phyloP scores from a whole-genome alignment of 805 yeast species.

The Metschnikowia colocasiae region DNA sequence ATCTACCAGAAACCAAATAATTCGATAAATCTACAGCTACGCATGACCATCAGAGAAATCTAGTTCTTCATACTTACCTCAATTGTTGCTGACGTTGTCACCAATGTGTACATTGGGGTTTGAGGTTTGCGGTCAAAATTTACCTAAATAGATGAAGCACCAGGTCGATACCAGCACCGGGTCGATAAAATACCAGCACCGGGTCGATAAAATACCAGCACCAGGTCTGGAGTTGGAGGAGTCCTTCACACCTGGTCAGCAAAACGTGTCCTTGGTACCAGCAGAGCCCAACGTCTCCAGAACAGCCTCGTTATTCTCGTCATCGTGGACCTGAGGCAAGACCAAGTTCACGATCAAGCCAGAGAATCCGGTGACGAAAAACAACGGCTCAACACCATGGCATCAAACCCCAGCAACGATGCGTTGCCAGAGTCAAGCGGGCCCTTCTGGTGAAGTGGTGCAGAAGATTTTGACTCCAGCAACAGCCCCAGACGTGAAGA shows the following conservation, averaged over 20 bases:
- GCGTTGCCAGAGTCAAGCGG: conserved; percentile 17
- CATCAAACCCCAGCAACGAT: conserved; percentile 16
- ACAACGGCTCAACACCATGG: conserved; percentile 20
- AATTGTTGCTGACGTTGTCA: too few relatives aligned
- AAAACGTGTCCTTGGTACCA: conserved; percentile 17
- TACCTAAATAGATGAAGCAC: too few relatives aligned
- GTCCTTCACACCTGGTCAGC: conserved; percentile 6
- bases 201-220: too few relatives aligned
- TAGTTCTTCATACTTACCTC: too few relatives aligned
- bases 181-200: too few relatives aligned
- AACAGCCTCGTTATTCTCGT: conserved; percentile 18
- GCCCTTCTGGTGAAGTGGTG: conserved; percentile 21
- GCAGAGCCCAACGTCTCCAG: conserved; percentile 20
- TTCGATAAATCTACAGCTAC: too few relatives aligned
- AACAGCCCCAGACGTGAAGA: conserved; percentile 19
- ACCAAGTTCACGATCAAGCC: conserved; percentile 18
- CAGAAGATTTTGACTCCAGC: conserved; percentile 20
- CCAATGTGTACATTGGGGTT: too few relatives aligned
- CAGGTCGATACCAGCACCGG: too few relatives aligned
- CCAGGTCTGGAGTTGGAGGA: conserved; percentile 7
- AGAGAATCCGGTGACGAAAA: conserved; percentile 17
- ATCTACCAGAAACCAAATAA: too few relatives aligned
- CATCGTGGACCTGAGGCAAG: conserved; percentile 18
- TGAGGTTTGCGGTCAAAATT: too few relatives aligned
- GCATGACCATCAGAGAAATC: too few relatives aligned